phyloP scores from a whole-genome alignment of 345 rosid genomes.

The Brassica rapa region DNA sequence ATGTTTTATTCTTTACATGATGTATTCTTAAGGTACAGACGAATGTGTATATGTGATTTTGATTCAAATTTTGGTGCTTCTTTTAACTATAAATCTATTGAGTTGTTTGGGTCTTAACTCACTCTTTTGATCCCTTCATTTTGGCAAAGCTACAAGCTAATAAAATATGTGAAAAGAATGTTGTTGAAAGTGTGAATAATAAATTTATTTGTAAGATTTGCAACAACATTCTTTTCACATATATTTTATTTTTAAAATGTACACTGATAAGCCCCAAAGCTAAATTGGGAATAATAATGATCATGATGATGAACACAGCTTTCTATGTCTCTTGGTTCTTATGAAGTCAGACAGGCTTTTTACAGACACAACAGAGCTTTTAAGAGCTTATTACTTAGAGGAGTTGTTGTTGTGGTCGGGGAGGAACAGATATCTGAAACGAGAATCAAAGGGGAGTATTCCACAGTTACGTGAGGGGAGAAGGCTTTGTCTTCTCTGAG shows the following conservation, averaged over 20 bases:
- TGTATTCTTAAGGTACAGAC: constrained; percentile 21
- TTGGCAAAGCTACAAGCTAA: constrained; percentile 20
- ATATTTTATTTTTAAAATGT: neutral
- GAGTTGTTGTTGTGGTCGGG: constrained; percentile 36
- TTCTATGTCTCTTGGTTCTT: constrained; percentile 7
- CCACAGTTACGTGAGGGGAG: constrained; percentile 75
- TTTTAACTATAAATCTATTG: constrained; percentile 14
- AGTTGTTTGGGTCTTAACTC: constrained; percentile 11
- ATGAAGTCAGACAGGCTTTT: constrained; percentile 23
- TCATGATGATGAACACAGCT: constrained; percentile 10
- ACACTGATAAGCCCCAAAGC: constrained; percentile 15
- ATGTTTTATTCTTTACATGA: constrained; percentile 1
- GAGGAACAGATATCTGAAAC: constrained; percentile 76
- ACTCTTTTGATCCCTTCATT: constrained; percentile 14
- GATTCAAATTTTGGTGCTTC: constrained; percentile 25
- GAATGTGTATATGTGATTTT: constrained; percentile 27
- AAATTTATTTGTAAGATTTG: too few species aligned
- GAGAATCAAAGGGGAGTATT: constrained; percentile 77
- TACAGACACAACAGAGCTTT: constrained; percentile 10
- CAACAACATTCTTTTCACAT: neutral
- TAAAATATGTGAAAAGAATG: too few species aligned
- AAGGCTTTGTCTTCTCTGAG: constrained; percentile 68
- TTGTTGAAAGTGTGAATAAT: too few species aligned
- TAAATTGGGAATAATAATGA: neutral
- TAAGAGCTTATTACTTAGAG: constrained; percentile 3